Conservation (phyloP, 495 filamentous ascomycete species). For the Penicillium coffeae region DNA sequence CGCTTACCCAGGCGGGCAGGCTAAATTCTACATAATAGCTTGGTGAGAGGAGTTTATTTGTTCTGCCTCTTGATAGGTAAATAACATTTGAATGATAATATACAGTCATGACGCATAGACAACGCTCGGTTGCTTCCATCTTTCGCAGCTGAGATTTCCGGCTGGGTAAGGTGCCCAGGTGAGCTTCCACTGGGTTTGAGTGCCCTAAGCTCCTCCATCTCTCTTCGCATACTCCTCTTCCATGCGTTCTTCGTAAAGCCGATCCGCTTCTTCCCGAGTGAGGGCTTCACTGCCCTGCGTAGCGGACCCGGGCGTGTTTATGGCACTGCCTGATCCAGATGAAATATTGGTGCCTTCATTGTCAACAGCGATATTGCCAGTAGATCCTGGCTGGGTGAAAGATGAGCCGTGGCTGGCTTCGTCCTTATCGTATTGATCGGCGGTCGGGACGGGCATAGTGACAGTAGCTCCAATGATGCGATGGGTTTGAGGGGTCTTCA, state of each 20-base stretch:
- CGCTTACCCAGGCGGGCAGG: too few species aligned
- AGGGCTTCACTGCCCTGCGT: conserved; percentile 18
- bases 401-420: conserved; percentile 3
- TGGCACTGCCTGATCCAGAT: neutral
- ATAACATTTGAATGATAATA: too few species aligned
- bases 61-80: too few species aligned
- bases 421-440: conserved; percentile 16
- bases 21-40: too few species aligned
- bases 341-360: conserved; percentile 9
- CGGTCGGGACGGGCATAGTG: conserved; percentile 31
- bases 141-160: too few species aligned
- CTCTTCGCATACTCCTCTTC: conserved; percentile 78
- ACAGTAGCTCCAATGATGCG: neutral
- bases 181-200: too few species aligned
- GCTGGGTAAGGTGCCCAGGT: too few species aligned
- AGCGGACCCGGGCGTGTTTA: conserved; percentile 11
- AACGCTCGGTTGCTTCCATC: too few species aligned
- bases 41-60: too few species aligned
- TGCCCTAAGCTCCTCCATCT: conserved; percentile 65
- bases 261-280: conserved; percentile 54
- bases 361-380: conserved; percentile 10
- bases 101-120: too few species aligned
- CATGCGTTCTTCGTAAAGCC: conserved; percentile 65
- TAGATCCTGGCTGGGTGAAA: neutral
- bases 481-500: too few species aligned